Evolutionary conservation across 495 filamentous ascomycete species (phyloP), one percentile per base, ranked within the genome.

Genomic region (Xylaria acuta): DNA sequence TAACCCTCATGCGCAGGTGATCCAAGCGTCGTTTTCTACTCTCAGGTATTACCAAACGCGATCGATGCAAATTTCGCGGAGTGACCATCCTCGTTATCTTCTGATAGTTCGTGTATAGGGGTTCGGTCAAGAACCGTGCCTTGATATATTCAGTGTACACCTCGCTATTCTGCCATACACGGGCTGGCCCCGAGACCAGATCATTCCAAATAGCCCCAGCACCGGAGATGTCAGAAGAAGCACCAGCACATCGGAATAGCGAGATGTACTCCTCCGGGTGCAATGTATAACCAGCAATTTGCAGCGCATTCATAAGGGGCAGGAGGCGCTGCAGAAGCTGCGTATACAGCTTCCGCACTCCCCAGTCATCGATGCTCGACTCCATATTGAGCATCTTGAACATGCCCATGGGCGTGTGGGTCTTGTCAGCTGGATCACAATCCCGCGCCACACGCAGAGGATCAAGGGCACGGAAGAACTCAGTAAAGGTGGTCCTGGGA

Each of bases 111-210:
- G 72, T 75, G 68, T 83, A 83, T 6, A 80, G 27, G 8, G 81
- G 78, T n/a, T 80, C 77, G 2, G 77, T 74, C 63, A 83, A 76
- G 69, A 82, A 84, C 2, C 81, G 80, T 2, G 81, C 76, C 63
- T 75, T 74, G 49, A 82, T 53, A 38, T 74, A 83, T 20, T 84
- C 82, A 72, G 41, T 36, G 32, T 77, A 78, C 1, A 67, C 6
- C 8, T 75, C 70, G 11, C 41, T 64, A 8, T 78, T 71, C 32
- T 72, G 72, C 73, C 72, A 78, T 7, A 43, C 9, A 1, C 60
- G 34, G 30, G 69, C 67, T 11, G 70, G 38, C 0, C 64, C 66
- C 8, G 51, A 51, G 14, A 30, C 43, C 67, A 81, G 63, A 41
- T 78, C 53, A 7, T 66, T 58, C 80, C 80, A 82, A 59, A 78